phyloP scores from a whole-genome alignment of 1,139 yeast genomes.

The Debaryomyces sp. region DNA sequence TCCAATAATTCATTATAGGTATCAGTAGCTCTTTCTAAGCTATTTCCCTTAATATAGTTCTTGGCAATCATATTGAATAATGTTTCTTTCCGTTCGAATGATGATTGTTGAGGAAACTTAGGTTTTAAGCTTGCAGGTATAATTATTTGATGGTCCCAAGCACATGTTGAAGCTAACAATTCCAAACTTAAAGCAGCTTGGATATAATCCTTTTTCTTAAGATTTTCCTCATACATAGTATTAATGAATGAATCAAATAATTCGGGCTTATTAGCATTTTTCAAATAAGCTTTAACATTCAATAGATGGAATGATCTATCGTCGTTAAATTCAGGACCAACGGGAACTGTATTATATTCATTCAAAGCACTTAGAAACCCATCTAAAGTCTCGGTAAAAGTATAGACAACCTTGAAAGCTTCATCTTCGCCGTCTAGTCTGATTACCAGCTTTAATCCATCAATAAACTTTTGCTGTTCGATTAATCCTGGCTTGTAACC shows the following conservation, averaged over 20 bases:
- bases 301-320: conserved; percentile 82
- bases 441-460: conserved; percentile 52
- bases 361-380: conserved; percentile 68
- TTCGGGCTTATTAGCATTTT: conserved; percentile 81
- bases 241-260: conserved; percentile 76
- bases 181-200: conserved; percentile 87
- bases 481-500: conserved; percentile 56
- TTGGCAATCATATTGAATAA: conserved; percentile 72
- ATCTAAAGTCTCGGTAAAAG: conserved; percentile 57
- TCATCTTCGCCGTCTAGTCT: conserved; percentile 69
- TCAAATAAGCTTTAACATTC: conserved; percentile 74
- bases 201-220: conserved; percentile 62
- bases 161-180: conserved; percentile 73
- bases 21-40: conserved; percentile 76
- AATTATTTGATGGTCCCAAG: conserved; percentile 67
- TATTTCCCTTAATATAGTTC: conserved; percentile 71
- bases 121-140: conserved; percentile 67
- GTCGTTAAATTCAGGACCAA: conserved; percentile 82
- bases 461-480: conserved; percentile 59
- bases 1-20: conserved; percentile 76
- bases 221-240: conserved; percentile 69
- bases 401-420: conserved; percentile 54
- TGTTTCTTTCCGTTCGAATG: conserved; percentile 80
- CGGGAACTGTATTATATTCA: conserved; percentile 75
- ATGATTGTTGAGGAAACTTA: conserved; percentile 73